Evolutionary conservation across 495 filamentous ascomycete species (phyloP).

Genomic region (Chaetomium fimeti): DNA sequence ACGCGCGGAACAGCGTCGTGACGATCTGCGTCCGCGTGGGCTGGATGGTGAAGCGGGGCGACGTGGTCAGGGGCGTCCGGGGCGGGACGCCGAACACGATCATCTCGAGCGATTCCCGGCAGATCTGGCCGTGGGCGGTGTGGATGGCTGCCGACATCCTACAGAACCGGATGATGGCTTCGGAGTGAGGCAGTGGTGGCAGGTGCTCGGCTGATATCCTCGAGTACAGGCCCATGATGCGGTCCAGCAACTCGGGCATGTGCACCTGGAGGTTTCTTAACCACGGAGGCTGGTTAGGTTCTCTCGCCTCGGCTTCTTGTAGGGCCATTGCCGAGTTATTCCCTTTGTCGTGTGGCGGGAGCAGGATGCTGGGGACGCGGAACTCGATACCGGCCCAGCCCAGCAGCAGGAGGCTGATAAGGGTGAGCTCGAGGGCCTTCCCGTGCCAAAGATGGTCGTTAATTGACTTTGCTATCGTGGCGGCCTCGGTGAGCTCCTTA

Average conservation of each 20-base stretch:
- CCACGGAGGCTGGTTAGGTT: constrained; percentile 44
- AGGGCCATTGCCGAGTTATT: constrained; percentile 47
- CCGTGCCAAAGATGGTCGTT: constrained; percentile 96
- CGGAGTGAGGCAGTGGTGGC: constrained; percentile 76
- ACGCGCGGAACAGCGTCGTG: constrained; percentile 66
- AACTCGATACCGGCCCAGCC: constrained; percentile 86
- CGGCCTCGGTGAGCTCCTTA: constrained; percentile 78
- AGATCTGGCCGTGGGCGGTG: constrained; percentile 64
- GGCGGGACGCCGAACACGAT: constrained; percentile 53
- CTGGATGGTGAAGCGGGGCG: constrained; percentile 48
- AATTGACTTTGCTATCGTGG: constrained; percentile 69
- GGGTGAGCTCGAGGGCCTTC: constrained; percentile 85
- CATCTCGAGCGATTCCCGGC: constrained; percentile 63
- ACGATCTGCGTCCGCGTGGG: constrained; percentile 67
- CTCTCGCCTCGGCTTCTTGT: constrained; percentile 44
- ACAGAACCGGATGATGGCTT: constrained; percentile 76
- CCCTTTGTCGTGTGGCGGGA: constrained; percentile 49
- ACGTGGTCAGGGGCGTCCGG: constrained; percentile 39
- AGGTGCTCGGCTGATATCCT: constrained; percentile 78
- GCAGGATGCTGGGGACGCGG: constrained; percentile 61
- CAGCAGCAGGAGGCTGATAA: constrained; percentile 78
- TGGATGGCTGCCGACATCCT: constrained; percentile 71
- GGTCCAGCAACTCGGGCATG: constrained; percentile 64
- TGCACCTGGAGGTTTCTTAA: constrained; percentile 44
- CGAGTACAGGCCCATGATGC: constrained; percentile 78